Evolutionary conservation across 1,139 yeast species (phyloP), one percentile per base, ranked within the genome.

Genomic region (Magnusiomyces tetraspermus): DNA sequence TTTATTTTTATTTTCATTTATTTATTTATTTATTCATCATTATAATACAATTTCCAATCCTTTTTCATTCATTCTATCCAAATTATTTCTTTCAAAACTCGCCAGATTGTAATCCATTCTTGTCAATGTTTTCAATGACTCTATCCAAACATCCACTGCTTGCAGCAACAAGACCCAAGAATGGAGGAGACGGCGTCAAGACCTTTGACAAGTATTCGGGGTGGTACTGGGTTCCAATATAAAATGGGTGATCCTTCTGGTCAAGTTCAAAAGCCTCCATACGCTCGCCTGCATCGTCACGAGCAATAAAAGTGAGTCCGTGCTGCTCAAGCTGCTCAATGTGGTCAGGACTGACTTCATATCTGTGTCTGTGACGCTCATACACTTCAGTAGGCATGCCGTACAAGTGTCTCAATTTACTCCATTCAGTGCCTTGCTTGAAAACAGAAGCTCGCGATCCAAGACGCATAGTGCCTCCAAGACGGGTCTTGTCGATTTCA

Each of bases 401-500:
- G 69, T 94, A 92, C 55, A 94, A 77, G 71, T 81, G 78, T 69
- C 88, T 82, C 64, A 92, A 79, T 59, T 75, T 78, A 52, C 92
- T 80, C 80, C 82, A 76, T 61, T 85, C 83, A 46, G 87, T 71
- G 59, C 76, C 82, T 15, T 74, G 73, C 64, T 82, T 84, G 76
- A 94, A 94, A 61, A 78, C 79, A 48, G 97, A 88, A 60, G 90
- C 81, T 71, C 96, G 88, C 59, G 88, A 77, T 64, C 99, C 99
- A 62, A 94, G 79, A 76, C 99, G 83, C 99, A 94, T 94, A 53
- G 97, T 92, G 63, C 99, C 99, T 59, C 99, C 99, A 74, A 94
- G 79, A 68, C 88, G 89, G 60, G 86, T 82, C 75, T 89, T 94
- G 71, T 89, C 95, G 58, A 92, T 90, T 71, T 94, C 98, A 49